A percentile compares a stretch with the other conserved stretches of the same genome.
phyloP scores from a whole-genome alignment of 1,284 basidiomycete species.

The Tetrapyrgos nigripes region DNA sequence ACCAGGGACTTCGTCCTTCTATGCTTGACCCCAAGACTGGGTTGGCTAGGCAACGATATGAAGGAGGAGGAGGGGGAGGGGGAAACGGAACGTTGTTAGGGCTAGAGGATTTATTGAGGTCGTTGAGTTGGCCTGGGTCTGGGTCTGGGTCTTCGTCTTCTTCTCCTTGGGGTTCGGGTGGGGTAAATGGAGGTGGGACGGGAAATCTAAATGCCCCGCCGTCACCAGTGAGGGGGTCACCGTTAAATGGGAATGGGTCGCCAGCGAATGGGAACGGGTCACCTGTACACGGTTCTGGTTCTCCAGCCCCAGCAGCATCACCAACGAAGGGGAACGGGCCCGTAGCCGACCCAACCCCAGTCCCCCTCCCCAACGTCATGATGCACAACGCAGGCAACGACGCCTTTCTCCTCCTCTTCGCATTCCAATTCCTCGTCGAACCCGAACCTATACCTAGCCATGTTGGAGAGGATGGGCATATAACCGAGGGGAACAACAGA shows the following conservation, averaged over 20 bases:
- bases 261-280: no score
- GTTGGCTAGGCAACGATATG: conserved; percentile 49
- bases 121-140: conserved; percentile 42
- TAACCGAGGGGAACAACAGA: no score
- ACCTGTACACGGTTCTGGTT: no score
- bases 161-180: no score
- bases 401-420: conserved; percentile 67
- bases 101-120: conserved; percentile 59
- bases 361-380: conserved; percentile 46
- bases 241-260: conserved; percentile 29
- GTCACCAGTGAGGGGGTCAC: background rate
- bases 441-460: no score
- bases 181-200: no score
- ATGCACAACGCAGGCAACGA: conserved; percentile 78
- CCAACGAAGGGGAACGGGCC: no score
- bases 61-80: no score
- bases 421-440: conserved; percentile 68
- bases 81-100: conserved; percentile 58
- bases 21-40: conserved; percentile 66
- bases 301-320: conserved; percentile 16
- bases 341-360: conserved; percentile 22
- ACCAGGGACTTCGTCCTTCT: conserved; percentile 56
- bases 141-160: no score
- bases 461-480: no score
- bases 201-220: background rate